Conservation (phyloP, 1,284 basidiomycete genomes). For the Neolentinus lepideus region DNA sequence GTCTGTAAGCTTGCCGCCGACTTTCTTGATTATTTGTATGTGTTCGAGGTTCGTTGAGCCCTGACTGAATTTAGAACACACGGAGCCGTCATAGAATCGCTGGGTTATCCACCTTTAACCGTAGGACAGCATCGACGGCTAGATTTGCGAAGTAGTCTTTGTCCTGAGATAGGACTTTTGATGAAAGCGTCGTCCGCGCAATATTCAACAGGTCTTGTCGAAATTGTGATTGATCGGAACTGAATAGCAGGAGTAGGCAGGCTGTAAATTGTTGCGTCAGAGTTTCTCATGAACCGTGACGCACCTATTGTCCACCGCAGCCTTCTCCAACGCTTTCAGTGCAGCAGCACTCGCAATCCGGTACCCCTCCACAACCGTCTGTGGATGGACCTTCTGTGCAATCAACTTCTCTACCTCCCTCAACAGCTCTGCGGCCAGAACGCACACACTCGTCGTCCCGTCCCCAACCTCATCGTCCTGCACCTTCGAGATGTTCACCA, state of each 20-base stretch:
- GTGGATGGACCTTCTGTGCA: slow-evolving; percentile 90
- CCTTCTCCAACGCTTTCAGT: slow-evolving; percentile 74
- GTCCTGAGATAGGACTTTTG: slow-evolving; percentile 95
- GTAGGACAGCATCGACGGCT: slow-evolving; percentile 94
- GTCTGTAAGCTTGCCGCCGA: slow-evolving; percentile 96
- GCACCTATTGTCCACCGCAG: slow-evolving; percentile 82
- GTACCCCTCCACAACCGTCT: slow-evolving; percentile 99
- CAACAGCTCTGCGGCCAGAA: slow-evolving; percentile 88
- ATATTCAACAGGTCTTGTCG: slow-evolving; percentile 93
- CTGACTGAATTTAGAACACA: slow-evolving; percentile 26
- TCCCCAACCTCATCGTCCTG: slow-evolving; percentile 99
- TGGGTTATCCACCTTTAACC: slow-evolving; percentile 68
- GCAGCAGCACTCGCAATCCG: slow-evolving; percentile 88
- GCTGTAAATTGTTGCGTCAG: too few relatives aligned
- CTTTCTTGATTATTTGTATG: slow-evolving; percentile 99
- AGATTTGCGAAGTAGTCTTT: slow-evolving; percentile 99
- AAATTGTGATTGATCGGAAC: slow-evolving; percentile 71
- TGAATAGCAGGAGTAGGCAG: slow-evolving; percentile 26
- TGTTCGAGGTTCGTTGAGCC: slow-evolving; percentile 97
- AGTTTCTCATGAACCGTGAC: slow-evolving; percentile 24
- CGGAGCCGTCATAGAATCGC: not conserved
- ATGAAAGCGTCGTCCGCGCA: slow-evolving; percentile 91
- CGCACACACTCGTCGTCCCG: slow-evolving; percentile 93
- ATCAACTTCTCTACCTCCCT: slow-evolving; percentile 97
- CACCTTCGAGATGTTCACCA: slow-evolving; percentile 99